A percentile compares a stretch with the other conserved stretches of the same genome.
phyloP scores from a whole-genome alignment of 805 yeast genomes.

The Blastobotrys robertii region DNA sequence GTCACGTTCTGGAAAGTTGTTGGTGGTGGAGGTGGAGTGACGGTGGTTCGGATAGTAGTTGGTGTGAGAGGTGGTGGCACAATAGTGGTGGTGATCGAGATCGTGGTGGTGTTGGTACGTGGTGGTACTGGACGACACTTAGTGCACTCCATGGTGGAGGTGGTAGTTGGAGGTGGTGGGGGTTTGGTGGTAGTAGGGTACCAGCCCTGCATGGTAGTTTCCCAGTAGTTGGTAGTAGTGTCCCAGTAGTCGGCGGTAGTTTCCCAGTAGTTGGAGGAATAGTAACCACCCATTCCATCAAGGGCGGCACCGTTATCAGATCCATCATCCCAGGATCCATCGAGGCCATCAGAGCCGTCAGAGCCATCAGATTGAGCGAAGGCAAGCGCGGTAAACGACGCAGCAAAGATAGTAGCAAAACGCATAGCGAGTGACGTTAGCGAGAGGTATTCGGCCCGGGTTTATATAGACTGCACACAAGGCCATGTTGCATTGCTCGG shows the following conservation, averaged over 20 bases:
- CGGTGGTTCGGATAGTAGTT: neutral
- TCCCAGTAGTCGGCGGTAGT: neutral
- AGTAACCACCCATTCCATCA: neutral
- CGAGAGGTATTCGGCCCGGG: too few relatives aligned
- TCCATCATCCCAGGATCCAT: neutral
- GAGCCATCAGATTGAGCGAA: neutral
- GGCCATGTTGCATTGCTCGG: too few relatives aligned
- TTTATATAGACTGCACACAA: too few relatives aligned
- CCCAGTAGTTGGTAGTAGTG: neutral
- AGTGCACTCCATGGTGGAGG: too few relatives aligned
- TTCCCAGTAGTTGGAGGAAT: conserved; percentile 1
- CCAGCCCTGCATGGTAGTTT: conserved; percentile 1
- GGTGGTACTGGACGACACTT: too few relatives aligned
- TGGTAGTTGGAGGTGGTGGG: neutral
- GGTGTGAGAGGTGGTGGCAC: neutral
- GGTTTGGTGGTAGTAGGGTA: neutral
- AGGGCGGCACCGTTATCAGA: neutral
- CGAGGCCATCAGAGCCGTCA: neutral
- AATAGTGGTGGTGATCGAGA: neutral
- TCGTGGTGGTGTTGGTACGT: too few relatives aligned
- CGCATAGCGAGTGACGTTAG: too few relatives aligned
- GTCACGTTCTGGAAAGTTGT: too few relatives aligned
- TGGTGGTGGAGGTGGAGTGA: neutral
- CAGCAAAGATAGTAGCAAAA: too few relatives aligned
- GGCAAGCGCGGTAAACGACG: too few relatives aligned